Evolutionary conservation across 2,329 filamentous ascomycete species (phyloP).

Genomic region (Pseudogymnoascus sp.): DNA sequence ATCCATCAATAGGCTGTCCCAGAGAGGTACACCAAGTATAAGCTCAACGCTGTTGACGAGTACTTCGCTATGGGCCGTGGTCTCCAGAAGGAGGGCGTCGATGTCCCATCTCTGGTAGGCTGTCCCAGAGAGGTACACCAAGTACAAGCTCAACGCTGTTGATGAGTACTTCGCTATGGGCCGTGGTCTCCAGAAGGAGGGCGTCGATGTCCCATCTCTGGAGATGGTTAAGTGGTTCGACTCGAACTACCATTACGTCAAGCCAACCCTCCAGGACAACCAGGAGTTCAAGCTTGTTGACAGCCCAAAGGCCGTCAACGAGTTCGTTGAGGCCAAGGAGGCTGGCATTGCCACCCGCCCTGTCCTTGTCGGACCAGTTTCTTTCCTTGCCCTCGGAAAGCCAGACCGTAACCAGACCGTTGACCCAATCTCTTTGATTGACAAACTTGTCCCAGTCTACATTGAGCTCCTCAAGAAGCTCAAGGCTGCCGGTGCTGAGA

Average conservation of each 20-base stretch:
- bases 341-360: conserved; percentile 88
- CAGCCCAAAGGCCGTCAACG: conserved; percentile 85
- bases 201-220: conserved; percentile 84
- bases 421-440: conserved; percentile 85
- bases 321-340: conserved; percentile 97
- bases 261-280: conserved; percentile 94
- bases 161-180: conserved; percentile 99
- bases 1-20: conserved; percentile 60
- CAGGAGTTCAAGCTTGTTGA: conserved; percentile 86
- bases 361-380: conserved; percentile 90
- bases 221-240: conserved; percentile 99
- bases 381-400: conserved; percentile 96
- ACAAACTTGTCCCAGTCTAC: conserved; percentile 91
- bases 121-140: conserved; percentile 86
- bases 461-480: conserved; percentile 86
- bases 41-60: conserved; percentile 81
- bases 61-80: conserved; percentile 99
- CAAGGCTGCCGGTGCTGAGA: conserved; percentile 92
- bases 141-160: conserved; percentile 75
- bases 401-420: conserved; percentile 91
- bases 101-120: conserved; percentile 87
- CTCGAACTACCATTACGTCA: conserved; percentile 99
- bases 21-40: conserved; percentile 86
- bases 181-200: conserved; percentile 91
- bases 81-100: conserved; percentile 88